Conservation (phyloP, 352 stramenopile species). For the Globisporangium rhizosaccharum region DNA sequence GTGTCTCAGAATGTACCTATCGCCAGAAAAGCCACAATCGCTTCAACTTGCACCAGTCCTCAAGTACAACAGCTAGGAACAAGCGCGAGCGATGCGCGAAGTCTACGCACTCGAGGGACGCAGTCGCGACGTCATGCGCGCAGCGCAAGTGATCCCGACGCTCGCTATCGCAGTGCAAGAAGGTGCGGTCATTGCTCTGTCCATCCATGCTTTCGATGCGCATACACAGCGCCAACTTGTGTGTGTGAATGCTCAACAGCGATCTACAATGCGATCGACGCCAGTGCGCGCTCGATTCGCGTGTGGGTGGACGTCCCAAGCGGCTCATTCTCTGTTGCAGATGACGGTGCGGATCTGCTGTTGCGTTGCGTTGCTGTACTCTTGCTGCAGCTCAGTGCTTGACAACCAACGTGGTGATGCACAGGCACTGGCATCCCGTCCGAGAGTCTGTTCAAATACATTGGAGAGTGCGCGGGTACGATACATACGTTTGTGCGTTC, state of each 20-base stretch:
- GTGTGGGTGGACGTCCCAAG: slow-evolving; percentile 35
- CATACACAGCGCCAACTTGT: neutral
- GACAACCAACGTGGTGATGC: neutral
- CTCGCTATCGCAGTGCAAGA: slow-evolving; percentile 58
- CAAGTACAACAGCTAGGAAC: neutral
- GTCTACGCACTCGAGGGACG: slow-evolving; percentile 26
- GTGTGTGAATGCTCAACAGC: slow-evolving; percentile 22
- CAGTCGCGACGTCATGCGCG: slow-evolving; percentile 41
- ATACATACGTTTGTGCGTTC: neutral
- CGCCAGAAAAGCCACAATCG: neutral
- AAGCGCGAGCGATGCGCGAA: slow-evolving; percentile 6
- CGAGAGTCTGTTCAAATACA: slow-evolving; percentile 36
- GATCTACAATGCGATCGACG: slow-evolving; percentile 74
- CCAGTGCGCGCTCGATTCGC: slow-evolving; percentile 38
- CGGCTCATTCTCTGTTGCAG: slow-evolving; percentile 49
- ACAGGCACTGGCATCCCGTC: slow-evolving; percentile 60
- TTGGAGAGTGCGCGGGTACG: slow-evolving; percentile 45
- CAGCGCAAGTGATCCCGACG: slow-evolving; percentile 54
- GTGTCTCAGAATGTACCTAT: no score
- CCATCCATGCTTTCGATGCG: neutral
- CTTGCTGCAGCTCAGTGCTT: neutral
- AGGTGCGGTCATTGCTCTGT: slow-evolving; percentile 25
- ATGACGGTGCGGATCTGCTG: slow-evolving; percentile 48
- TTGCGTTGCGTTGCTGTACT: neutral
- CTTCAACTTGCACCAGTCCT: no score